These are phyloP conservation scores for Starmerella scarabaei DNA, from an alignment of 805 yeast genomes.

Conservation along the genomic window DNA sequence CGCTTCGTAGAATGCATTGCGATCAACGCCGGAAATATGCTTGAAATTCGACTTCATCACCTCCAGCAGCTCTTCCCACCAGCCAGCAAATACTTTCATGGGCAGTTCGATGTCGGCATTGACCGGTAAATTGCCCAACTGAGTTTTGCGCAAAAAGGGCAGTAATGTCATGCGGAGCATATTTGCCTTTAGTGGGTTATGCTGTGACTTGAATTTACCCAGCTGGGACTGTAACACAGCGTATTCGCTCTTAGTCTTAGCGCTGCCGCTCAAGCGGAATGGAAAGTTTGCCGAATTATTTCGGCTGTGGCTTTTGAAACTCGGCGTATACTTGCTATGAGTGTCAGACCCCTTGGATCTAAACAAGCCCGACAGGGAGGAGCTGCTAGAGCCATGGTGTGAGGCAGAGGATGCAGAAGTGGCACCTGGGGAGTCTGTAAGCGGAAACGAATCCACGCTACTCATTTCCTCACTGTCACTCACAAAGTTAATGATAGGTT, in stretches of 20 bases:
- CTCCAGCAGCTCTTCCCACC: conserved; percentile 30
- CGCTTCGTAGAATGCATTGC: conserved; percentile 31
- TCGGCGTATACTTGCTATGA: background rate
- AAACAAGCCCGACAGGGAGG: conserved; percentile 9
- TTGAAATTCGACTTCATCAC: conserved; percentile 14
- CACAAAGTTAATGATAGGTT: too few species aligned
- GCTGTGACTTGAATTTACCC: conserved; percentile 10
- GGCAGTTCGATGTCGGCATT: conserved; percentile 18
- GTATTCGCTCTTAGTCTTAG: conserved; percentile 1
- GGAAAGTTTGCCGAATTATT: background rate
- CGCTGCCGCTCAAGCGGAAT: background rate
- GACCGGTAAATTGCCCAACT: conserved; percentile 20
- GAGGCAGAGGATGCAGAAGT: conserved; percentile 7
- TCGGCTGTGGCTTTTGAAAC: background rate
- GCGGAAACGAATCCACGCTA: conserved; percentile 10
- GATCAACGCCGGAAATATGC: conserved; percentile 27
- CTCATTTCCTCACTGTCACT: conserved; percentile 6
- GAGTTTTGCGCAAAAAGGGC: conserved; percentile 28
- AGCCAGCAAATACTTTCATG: conserved; percentile 24
- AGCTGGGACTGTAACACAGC: conserved; percentile 12
- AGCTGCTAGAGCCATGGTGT: conserved; percentile 6
- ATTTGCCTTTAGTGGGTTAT: conserved; percentile 24
- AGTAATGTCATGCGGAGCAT: conserved; percentile 33
- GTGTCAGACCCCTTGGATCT: background rate
- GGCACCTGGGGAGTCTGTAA: conserved; percentile 11